Percentiles rank a stretch among this genome's conserved stretches.
Conservation (phyloP, 805 yeast species). For the Kluyveromyces aestuarii region DNA sequence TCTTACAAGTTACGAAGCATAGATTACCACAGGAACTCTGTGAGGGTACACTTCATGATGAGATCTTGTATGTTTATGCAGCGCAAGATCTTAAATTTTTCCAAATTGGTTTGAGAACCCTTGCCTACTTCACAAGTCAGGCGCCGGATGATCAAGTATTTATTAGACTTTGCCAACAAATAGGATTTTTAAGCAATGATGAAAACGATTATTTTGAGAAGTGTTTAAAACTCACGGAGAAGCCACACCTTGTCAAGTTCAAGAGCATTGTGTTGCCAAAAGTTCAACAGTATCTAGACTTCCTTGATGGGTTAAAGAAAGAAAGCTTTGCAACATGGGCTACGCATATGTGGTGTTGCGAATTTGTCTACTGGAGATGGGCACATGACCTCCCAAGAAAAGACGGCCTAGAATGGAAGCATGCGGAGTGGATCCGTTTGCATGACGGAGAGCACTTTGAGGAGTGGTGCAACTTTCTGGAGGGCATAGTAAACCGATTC, state of each 20-base stretch:
- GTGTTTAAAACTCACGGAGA: constrained; percentile 11
- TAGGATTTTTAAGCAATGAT: constrained; percentile 40
- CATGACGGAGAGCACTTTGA: constrained; percentile 42
- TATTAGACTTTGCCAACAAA: constrained; percentile 38
- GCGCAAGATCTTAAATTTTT: constrained; percentile 43
- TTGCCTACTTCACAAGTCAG: constrained; percentile 36
- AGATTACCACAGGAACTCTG: constrained; percentile 38
- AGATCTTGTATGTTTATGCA: constrained; percentile 35
- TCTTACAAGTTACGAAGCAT: constrained; percentile 30
- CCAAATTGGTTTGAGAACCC: constrained; percentile 33
- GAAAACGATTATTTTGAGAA: constrained; percentile 41
- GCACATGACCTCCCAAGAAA: constrained; percentile 32
- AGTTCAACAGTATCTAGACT: constrained; percentile 32
- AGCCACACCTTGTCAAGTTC: constrained; percentile 12
- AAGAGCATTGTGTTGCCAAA: constrained; percentile 19
- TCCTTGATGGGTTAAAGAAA: constrained; percentile 26
- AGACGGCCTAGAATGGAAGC: constrained; percentile 33
- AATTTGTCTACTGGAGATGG: constrained; percentile 44
- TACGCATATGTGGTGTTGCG: constrained; percentile 39
- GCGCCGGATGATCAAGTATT: constrained; percentile 34
- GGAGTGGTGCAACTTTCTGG: constrained; percentile 40
- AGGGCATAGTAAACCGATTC: constrained; percentile 33
- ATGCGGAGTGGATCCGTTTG: constrained; percentile 43
- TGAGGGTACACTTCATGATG: constrained; percentile 36
- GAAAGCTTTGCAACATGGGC: constrained; percentile 30